Evolutionary conservation across 179 eudicot species (phyloP).

Genomic region (Silene coronaria): DNA sequence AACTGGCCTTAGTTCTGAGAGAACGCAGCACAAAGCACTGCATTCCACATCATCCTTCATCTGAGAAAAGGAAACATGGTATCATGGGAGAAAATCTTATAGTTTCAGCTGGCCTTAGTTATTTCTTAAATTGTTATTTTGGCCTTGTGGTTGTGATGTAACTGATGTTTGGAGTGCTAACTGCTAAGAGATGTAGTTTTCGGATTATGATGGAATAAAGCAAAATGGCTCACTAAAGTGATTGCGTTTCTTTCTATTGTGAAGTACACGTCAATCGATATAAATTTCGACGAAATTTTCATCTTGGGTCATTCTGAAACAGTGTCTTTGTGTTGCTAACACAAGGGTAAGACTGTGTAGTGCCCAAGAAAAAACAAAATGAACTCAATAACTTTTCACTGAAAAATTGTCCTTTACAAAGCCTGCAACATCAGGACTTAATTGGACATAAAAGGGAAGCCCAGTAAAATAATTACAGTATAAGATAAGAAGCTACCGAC

Average conservation of each 20-base stretch:
- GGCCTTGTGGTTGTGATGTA: background rate
- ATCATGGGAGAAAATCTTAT: background rate
- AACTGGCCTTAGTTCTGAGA: conserved; percentile 89
- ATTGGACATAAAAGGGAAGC: background rate
- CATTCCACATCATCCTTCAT: conserved; percentile 83
- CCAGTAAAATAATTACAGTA: background rate
- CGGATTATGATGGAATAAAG: too few species aligned
- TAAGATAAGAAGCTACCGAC: background rate
- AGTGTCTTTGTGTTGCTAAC: too few species aligned
- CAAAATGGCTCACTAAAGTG: too few species aligned
- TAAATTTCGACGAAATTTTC: too few species aligned
- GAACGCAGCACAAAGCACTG: conserved; percentile 68
- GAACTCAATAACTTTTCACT: too few species aligned
- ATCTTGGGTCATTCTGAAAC: too few species aligned
- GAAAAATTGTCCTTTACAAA: background rate
- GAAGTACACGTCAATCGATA: too few species aligned
- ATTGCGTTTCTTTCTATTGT: too few species aligned
- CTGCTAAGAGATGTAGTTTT: too few species aligned
- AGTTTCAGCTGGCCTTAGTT: background rate
- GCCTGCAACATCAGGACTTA: background rate
- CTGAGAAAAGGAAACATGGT: conserved; percentile 35
- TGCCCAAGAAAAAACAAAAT: too few species aligned
- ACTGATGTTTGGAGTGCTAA: background rate
- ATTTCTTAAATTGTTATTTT: background rate
- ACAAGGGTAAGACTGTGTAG: too few species aligned